phyloP scores from a whole-genome alignment of 306 rosid species.

The Albizia julibrissin region DNA sequence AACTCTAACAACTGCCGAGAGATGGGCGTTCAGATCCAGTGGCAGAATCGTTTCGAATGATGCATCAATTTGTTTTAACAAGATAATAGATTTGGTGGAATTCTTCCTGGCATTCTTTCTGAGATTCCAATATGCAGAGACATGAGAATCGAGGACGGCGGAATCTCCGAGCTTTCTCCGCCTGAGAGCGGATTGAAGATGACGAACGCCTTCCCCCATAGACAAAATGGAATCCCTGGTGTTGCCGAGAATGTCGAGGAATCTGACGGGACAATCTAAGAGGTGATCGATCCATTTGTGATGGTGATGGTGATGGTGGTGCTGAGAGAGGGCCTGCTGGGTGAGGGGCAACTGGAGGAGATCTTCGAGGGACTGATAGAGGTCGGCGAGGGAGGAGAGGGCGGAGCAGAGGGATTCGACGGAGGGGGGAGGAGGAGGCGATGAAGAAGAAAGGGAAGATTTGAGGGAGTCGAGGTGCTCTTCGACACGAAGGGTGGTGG shows the following conservation, averaged over 20 bases:
- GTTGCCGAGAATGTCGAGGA: constrained; percentile 58
- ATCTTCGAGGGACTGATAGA: constrained; percentile 53
- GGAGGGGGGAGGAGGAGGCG: constrained; percentile 35
- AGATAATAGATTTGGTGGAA: constrained; percentile 39
- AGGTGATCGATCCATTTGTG: constrained; percentile 67
- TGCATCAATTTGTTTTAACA: constrained; percentile 47
- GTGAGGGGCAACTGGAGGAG: constrained; percentile 59
- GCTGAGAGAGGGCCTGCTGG: constrained; percentile 52
- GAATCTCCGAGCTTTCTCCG: constrained; percentile 55
- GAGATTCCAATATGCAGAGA: constrained; percentile 38
- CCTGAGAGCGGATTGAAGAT: constrained; percentile 64
- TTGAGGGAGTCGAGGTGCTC: constrained; percentile 60
- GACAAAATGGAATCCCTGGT: constrained; percentile 49
- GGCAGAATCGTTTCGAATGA: constrained; percentile 34
- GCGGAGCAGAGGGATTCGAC: constrained; percentile 42
- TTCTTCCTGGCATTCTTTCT: constrained; percentile 54
- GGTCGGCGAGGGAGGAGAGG: constrained; percentile 47
- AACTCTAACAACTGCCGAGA: constrained; percentile 53
- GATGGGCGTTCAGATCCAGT: constrained; percentile 42
- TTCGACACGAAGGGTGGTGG: constrained; percentile 56
- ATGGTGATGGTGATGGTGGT: constrained; percentile 35
- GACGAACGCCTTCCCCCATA: constrained; percentile 48
- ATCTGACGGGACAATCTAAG: constrained; percentile 53
- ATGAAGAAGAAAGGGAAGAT: constrained; percentile 44
- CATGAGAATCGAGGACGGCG: constrained; percentile 40